phyloP scores from a whole-genome alignment of 2,329 filamentous ascomycete genomes.

The Colletotrichum cuscutae region DNA sequence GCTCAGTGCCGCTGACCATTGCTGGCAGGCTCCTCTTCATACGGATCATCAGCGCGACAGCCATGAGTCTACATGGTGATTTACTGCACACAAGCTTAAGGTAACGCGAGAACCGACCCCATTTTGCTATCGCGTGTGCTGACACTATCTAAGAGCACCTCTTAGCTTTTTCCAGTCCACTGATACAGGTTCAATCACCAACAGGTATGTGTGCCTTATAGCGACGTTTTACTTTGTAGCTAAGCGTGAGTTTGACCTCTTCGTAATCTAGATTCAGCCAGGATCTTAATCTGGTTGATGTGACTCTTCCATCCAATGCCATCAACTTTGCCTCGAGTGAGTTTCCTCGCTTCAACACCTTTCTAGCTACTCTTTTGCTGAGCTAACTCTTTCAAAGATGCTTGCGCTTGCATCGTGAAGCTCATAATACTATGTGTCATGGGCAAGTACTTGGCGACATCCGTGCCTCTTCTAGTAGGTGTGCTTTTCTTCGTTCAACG shows the following conservation, averaged over 20 bases:
- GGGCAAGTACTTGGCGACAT: constrained; percentile 39
- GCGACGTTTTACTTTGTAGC: background rate
- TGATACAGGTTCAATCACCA: constrained; percentile 1
- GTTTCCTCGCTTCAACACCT: background rate
- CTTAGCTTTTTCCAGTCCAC: constrained; percentile 9
- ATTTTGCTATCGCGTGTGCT: background rate
- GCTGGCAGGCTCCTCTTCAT: constrained; percentile 18
- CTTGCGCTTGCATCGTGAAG: background rate
- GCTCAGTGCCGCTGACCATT: background rate
- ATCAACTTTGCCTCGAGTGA: background rate
- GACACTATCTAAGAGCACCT: background rate
- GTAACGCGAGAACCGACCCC: background rate
- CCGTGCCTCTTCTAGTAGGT: constrained; percentile 38
- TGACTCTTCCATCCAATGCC: background rate
- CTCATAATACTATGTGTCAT: constrained; percentile 11
- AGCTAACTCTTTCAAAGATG: background rate
- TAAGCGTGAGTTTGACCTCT: background rate
- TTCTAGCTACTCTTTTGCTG: background rate
- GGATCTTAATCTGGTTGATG: constrained; percentile 7
- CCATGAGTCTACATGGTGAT: constrained; percentile 3
- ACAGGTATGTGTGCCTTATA: background rate
- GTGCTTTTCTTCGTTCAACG: constrained; percentile 39
- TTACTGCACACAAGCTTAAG: constrained; percentile 1
- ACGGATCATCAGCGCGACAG: constrained; percentile 8
- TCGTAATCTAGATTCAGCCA: background rate